A percentile compares a stretch with the other conserved stretches of the same genome.
Evolutionary conservation across 805 yeast species (phyloP).

Genomic region (Helenozyma rhizophorensis): DNA sequence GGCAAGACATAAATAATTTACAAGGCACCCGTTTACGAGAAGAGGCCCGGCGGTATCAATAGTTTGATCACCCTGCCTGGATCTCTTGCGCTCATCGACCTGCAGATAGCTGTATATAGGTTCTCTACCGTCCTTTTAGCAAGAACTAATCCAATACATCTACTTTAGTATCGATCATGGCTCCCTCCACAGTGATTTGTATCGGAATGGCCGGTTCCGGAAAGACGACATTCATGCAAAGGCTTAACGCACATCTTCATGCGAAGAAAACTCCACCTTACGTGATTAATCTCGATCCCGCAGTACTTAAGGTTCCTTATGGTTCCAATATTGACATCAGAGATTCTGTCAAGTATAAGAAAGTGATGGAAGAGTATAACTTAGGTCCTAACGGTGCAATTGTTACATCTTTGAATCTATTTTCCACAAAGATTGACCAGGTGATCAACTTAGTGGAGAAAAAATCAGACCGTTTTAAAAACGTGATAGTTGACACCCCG

Average conservation of each 20-base stretch:
- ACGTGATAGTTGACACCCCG: constrained; percentile 92
- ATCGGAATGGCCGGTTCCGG: constrained; percentile 70
- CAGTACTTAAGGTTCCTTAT: constrained; percentile 89
- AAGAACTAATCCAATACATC: too few species aligned
- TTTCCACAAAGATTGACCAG: constrained; percentile 94
- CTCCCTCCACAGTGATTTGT: constrained; percentile 35
- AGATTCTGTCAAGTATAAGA: constrained; percentile 91
- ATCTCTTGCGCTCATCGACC: too few species aligned
- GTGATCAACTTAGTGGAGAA: constrained; percentile 83
- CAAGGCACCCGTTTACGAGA: too few species aligned
- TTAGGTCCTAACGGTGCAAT: constrained; percentile 98
- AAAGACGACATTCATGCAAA: constrained; percentile 95
- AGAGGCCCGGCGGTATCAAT: too few species aligned
- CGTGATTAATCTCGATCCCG: constrained; percentile 93
- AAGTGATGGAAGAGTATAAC: constrained; percentile 93
- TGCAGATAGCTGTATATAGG: too few species aligned
- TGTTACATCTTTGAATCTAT: constrained; percentile 87
- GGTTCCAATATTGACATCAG: constrained; percentile 93
- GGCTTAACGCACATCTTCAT: constrained; percentile 86
- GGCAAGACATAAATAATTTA: too few species aligned
- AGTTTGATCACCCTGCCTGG: too few species aligned
- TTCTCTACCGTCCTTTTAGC: too few species aligned
- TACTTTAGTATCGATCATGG: too few species aligned
- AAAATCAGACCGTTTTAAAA: constrained; percentile 50
- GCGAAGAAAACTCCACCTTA: constrained; percentile 72